Percentiles rank a stretch among this genome's conserved stretches.
phyloP scores from a whole-genome alignment of 176 grass and related monocot species.

The Avena sativa region DNA sequence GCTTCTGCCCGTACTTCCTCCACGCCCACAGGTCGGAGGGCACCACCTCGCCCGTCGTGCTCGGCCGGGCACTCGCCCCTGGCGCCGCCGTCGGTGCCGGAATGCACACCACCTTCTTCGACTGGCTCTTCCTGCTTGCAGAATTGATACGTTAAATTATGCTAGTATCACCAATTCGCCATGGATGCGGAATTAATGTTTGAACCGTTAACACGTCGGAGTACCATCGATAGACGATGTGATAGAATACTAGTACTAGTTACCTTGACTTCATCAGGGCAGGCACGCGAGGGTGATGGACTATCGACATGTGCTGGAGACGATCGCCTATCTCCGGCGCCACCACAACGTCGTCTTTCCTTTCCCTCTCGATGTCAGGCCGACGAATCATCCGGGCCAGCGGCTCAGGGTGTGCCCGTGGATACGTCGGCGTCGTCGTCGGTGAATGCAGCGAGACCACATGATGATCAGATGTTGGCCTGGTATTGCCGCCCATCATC shows the following conservation, averaged over 20 bases:
- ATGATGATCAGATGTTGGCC: neutral
- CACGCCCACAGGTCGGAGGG: slow-evolving; percentile 97
- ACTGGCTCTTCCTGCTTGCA: slow-evolving; percentile 72
- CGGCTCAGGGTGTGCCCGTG: neutral
- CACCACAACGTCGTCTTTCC: neutral
- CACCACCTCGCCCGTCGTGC: slow-evolving; percentile 79
- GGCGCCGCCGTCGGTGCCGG: slow-evolving; percentile 65
- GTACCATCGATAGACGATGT: neutral
- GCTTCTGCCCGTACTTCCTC: slow-evolving; percentile 98
- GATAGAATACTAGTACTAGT: neutral
- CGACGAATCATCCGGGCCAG: neutral
- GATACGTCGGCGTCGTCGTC: neutral
- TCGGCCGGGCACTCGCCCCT: slow-evolving; percentile 45
- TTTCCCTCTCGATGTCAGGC: neutral
- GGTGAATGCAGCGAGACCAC: neutral
- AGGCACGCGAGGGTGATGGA: slow-evolving; percentile 3
- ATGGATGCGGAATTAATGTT: neutral
- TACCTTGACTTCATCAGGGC: slow-evolving; percentile 43
- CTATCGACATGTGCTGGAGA: slow-evolving; percentile 36
- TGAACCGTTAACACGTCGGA: neutral
- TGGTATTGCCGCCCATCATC: neutral
- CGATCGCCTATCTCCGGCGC: slow-evolving; percentile 37
- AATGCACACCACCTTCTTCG: slow-evolving; percentile 96
- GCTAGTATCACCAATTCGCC: neutral
- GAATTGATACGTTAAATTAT: neutral